These are phyloP conservation scores for Diplodia sapinea DNA, from an alignment of 2,329 filamentous ascomycete genomes.

Conservation along the genomic window DNA sequence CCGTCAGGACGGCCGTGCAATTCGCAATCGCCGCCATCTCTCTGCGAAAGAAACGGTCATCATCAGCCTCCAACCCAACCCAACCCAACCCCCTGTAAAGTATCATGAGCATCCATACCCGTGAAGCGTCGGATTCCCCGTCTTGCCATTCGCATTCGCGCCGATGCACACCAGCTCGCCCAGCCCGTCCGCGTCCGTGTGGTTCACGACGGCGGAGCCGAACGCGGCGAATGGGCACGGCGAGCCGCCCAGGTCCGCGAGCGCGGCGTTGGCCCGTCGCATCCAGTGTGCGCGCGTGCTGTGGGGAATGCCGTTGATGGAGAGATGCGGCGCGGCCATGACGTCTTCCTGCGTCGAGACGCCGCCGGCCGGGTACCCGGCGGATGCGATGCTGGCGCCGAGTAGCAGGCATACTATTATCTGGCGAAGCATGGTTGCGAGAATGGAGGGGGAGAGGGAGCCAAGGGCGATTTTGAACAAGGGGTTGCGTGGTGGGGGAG, in stretches of 20 bases:
- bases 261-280: constrained; percentile 55
- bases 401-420: neutral
- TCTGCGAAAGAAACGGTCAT: constrained; percentile 41
- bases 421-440: neutral
- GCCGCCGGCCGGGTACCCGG: neutral
- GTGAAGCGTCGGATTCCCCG: constrained; percentile 61
- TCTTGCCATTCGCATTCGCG: constrained; percentile 52
- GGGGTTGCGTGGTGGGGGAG: too few species aligned
- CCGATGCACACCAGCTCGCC: constrained; percentile 59
- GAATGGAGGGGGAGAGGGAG: neutral
- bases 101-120: constrained; percentile 42
- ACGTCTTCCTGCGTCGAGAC: neutral
- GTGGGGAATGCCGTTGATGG: constrained; percentile 46
- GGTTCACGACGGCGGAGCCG: constrained; percentile 62
- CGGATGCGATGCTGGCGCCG: neutral
- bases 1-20: constrained; percentile 57
- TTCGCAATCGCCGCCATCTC: constrained; percentile 63
- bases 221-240: constrained; percentile 63
- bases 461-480: too few species aligned
- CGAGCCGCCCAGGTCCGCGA: constrained; percentile 46
- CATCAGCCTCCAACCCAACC: neutral
- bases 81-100: neutral
- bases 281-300: constrained; percentile 59
- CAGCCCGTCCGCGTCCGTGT: constrained; percentile 48
- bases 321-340: neutral